Evolutionary conservation across 148 eudicot genomes (phyloP), one percentile per base, ranked within the genome.

Genomic region (Cornus suecica): DNA sequence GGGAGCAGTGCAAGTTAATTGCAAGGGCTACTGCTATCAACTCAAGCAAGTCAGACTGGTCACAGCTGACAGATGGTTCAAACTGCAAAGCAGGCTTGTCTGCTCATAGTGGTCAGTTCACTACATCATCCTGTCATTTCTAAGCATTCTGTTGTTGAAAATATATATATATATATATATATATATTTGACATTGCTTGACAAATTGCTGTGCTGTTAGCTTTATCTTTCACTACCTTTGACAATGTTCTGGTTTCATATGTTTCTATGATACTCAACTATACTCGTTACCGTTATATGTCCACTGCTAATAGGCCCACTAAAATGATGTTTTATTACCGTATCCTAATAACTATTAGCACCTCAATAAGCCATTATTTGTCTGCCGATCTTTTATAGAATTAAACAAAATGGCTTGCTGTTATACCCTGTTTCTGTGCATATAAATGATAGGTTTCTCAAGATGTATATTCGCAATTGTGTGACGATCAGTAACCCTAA

Each of bases 1-100:
- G 91, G 97, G 86, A 83, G 78, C 68, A 67, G 74, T 93, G 97
- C 82, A 84, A 83, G 78, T 70, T 76, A 63, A 88, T 93, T 78
- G 92, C 93, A 37, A 83, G 80, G 69, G 95, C 90, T 66, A 81
- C 75, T 71, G 91, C 93, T 27, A 69, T 80, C 48, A 90, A 93
- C 83, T 64, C 81, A 27, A 89, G 88, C 83, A 77, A 82, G 76
- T 77, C 76, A 52, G 79, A 81, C 54, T 89, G 88, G 94, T 74
- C 83, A 80, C 66, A 32, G 68, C 48, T 74, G 68, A 68, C 24
- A 16, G 51, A 81, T 76, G 72, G 73, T 75, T 81, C 92, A 63
- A 77, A 72, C 29, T 86, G 94, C 84, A 65, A 26, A 72, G 63
- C 78, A 42, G 83, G 85, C 66, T 78, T 74, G 65, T 82, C 84